phyloP scores from a whole-genome alignment of 2,329 filamentous ascomycete genomes.

The Gaeumannomyces sp. region DNA sequence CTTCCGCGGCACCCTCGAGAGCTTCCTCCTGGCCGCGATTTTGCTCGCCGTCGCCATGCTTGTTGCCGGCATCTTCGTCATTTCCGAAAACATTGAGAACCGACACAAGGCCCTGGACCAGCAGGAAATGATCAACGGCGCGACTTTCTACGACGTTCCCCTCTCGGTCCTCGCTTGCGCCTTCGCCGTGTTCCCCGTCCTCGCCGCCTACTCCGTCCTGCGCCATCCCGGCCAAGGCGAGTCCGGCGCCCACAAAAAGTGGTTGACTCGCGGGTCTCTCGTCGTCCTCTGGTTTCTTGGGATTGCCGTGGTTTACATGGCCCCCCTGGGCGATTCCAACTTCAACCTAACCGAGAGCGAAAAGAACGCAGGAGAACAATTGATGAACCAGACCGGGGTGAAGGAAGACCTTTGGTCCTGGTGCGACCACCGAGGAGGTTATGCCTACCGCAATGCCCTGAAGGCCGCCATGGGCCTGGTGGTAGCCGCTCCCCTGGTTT shows the following conservation, averaged over 20 bases:
- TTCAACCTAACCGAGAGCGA: conserved; percentile 11
- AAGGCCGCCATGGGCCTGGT: conserved; percentile 10
- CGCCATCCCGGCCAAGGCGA: conserved; percentile 7
- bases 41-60: conserved; percentile 17
- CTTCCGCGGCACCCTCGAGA: conserved; percentile 19
- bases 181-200: conserved; percentile 14
- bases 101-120: neutral
- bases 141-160: conserved; percentile 17
- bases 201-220: conserved; percentile 14
- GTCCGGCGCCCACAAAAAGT: conserved; percentile 9
- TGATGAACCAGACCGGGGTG: neutral
- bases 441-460: conserved; percentile 14
- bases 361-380: neutral
- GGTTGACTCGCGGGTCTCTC: conserved; percentile 14
- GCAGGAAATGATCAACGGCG: conserved; percentile 12
- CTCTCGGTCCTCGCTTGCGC: conserved; percentile 14
- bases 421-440: conserved; percentile 16
- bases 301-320: conserved; percentile 12
- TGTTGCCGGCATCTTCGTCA: conserved; percentile 14
- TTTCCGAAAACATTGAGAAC: neutral
- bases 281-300: conserved; percentile 14
- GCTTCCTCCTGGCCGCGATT: conserved; percentile 17
- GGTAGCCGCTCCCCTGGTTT: conserved; percentile 15
- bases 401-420: neutral
- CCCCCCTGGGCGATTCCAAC: conserved; percentile 16